Evolutionary conservation across 495 filamentous ascomycete species (phyloP), one percentile per base, ranked within the genome.

Genomic region (Filosporella fistucella): DNA sequence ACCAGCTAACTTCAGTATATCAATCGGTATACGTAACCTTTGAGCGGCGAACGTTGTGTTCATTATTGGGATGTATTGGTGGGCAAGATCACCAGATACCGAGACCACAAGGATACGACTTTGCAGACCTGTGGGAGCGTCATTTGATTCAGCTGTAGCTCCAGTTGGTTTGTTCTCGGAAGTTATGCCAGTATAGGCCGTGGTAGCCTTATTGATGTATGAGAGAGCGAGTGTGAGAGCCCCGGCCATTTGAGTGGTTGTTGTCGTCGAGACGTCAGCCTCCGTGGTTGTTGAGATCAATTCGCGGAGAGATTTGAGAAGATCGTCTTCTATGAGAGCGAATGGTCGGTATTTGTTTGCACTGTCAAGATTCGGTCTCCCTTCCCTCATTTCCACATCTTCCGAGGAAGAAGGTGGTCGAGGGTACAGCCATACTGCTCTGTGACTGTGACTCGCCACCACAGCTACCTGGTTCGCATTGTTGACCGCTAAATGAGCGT

Each of bases 1-100:
- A 6, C 88, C 89, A 34, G 86, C 78, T 9, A 98, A 74, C 47
- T 94, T 85, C 47, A 89, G 78, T 24, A 95, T 86, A 63, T 96
- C 91, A 62, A 98, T 87, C 12, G 93, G 86, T 50, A 97, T 88
- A 51, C 74, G 75, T 41, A 88, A 70, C 43, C 91, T 84, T 55
- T 88, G 89, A 49, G 91, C 90, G 9, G 93, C 94, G 66, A 98
- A 98, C 32, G 96, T 95, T 54, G 81, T 76, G 69, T 97, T 98
- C 91, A 97, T 98, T 38, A 96, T 86, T 1, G 91, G 87, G 46
- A 97, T 96, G 68, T 98, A 98, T 63, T 96, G 91, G 24, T 84
- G 77, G 0, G 91, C 83, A 4, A 89, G 75, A 66, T 88, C 85
- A 51, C 85, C 85, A 20, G 87, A 89, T 24, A 90, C 88, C 38